Evolutionary conservation across 2,329 filamentous ascomycete genomes (phyloP), one percentile per base, ranked within the genome.

Genomic region (Ophiostoma angusticollis): DNA sequence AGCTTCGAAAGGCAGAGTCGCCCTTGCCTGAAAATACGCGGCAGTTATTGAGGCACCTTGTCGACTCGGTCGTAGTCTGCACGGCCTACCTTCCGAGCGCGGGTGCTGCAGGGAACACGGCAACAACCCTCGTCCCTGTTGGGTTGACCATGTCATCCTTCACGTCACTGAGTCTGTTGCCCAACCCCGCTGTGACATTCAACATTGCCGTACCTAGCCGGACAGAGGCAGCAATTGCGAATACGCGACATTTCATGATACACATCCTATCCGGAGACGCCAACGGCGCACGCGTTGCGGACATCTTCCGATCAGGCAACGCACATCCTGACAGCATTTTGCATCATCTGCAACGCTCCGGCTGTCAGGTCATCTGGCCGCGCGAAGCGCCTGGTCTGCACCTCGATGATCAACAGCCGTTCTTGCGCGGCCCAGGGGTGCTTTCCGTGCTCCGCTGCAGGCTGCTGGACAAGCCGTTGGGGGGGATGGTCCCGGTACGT

Each of bases 91-190:
- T 13, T 11, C 9, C 31, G 23, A 35, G 36, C 14, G 23, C 23
- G n/a, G 21, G 42, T 6, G 31, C 45, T 27, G 40, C 46, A 45
- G 17, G 18, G 6, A 9, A 4, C 7, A 18, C 14, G 11, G 25
- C 27, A 6, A 24, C 23, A 9, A 16, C 54, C 43, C 39, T 49
- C 29, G 51, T 64, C 52, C 6, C 61, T 65, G 41, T 47, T 23
- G 72, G 64, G 34, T 71, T 76, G 64, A 75, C 72, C 23, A 70
- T 74, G 60, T 75, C 72, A 6, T 74, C 70, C 2, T 67, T 77
- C 45, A 71, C 71, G 3, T 73, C 70, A 0, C 55, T 77, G 19
- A 63, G 67, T 13, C 59, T 75, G 14, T 47, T 51, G n/a, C 70
- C 71, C 0, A 60, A 55, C 19, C 70, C 71, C 1, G 57, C 70